phyloP scores from a whole-genome alignment of 2,329 filamentous ascomycete species.

The Rhynchosporium agropyri region DNA sequence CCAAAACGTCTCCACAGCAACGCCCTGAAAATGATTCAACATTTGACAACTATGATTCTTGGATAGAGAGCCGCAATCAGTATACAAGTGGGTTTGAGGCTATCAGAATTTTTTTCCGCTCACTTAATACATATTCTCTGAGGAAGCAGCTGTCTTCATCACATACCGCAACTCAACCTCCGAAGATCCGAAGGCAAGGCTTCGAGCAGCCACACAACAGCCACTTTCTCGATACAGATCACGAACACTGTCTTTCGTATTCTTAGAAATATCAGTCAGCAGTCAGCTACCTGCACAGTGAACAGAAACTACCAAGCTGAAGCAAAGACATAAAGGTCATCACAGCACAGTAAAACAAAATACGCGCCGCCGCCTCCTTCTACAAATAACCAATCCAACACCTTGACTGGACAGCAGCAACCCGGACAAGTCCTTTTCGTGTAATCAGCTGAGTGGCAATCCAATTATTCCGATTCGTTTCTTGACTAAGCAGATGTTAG shows the following conservation, averaged over 20 bases:
- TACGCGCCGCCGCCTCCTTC: not conserved
- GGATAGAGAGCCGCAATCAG: too few species aligned
- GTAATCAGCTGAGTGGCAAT: slow-evolving; percentile 10
- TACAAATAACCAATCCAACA: not conserved
- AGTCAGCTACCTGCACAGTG: not conserved
- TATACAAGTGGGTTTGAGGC: too few species aligned
- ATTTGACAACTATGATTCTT: too few species aligned
- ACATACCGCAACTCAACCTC: not conserved
- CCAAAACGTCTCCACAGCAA: not conserved
- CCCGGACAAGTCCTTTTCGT: not conserved
- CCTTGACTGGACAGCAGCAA: slow-evolving; percentile 5
- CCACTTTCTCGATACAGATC: not conserved
- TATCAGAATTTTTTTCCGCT: too few species aligned
- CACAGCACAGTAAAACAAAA: not conserved
- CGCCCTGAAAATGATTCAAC: not conserved
- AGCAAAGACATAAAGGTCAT: not conserved
- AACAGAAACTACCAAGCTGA: not conserved
- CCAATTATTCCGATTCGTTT: not conserved
- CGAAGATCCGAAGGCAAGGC: not conserved
- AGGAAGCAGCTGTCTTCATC: not conserved
- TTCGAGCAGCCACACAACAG: not conserved
- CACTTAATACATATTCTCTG: too few species aligned
- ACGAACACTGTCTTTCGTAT: not conserved
- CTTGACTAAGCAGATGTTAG: slow-evolving; percentile 13
- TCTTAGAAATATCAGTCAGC: not conserved